Percentiles rank a stretch among this genome's conserved stretches.
Evolutionary conservation across 2,329 filamentous ascomycete species (phyloP).

Genomic region (Ascochyta rabiei): DNA sequence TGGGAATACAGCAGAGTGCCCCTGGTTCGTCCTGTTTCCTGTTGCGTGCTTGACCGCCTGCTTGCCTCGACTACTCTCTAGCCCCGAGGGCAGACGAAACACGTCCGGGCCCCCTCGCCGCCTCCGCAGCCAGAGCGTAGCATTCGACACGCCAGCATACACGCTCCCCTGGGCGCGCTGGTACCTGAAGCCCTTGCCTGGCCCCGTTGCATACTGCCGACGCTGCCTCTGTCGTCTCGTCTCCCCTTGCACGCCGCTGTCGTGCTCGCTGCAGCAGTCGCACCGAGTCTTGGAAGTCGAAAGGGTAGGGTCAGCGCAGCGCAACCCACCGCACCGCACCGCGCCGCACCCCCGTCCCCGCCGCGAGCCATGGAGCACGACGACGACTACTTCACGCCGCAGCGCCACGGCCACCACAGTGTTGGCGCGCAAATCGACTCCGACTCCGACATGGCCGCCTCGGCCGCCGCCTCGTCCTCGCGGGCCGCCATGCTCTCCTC

Average conservation of each 20-base stretch:
- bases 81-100: slow-evolving; percentile 12
- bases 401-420: slow-evolving; percentile 28
- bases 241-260: slow-evolving; percentile 12
- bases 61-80: slow-evolving; percentile 14
- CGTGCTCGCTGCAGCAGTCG: slow-evolving; percentile 4
- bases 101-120: slow-evolving; percentile 3
- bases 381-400: slow-evolving; percentile 40
- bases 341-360: not conserved
- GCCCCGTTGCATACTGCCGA: not conserved
- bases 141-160: not conserved
- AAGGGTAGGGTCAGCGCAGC: slow-evolving; percentile 9
- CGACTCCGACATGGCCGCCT: slow-evolving; percentile 46
- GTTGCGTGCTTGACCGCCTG: slow-evolving; percentile 17
- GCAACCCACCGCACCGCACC: not conserved
- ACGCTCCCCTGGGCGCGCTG: not conserved
- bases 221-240: not conserved
- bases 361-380: slow-evolving; percentile 40
- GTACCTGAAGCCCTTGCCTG: slow-evolving; percentile 12
- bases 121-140: not conserved
- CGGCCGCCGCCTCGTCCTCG: slow-evolving; percentile 42
- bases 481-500: slow-evolving; percentile 45
- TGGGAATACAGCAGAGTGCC: not conserved
- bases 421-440: slow-evolving; percentile 36
- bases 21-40: slow-evolving; percentile 13
- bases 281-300: slow-evolving; percentile 10